Base-by-base conservation (phyloP, 1,284 basidiomycete genomes). In the Ceratobasidium sp. region DNA sequence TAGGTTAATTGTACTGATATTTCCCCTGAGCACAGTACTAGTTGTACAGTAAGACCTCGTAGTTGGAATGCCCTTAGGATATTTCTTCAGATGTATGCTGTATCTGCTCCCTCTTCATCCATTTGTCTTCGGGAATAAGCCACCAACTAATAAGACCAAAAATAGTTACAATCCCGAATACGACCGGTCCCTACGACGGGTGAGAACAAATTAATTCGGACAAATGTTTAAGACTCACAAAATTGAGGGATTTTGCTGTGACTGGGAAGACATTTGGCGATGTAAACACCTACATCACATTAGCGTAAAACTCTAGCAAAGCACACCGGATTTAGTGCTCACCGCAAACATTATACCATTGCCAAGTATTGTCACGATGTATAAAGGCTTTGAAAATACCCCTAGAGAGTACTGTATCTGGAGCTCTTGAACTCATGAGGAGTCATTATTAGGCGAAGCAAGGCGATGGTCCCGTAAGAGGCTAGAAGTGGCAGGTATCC, bases 391-490 rank as follows among this genome's bases (percentile, higher is more conserved):
- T 10, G 81, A 82, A 59, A 82, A 81, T n/a, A 78, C 74, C 3
- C 84, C 84, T 10, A 82, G 80, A 1, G 80, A 80, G n/a, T n/a
- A n/a, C n/a, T n/a, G 80, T 83, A 85, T 54, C 81, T 82, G n/a
- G 84, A 82, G 65, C 80, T 78, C 33, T 80, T 80, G 67, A 85
- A 84, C 48, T 81, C 68, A 57, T 82, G 80, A 10, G 82, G 84
- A 3, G 84, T 85, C 76, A 84, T 81, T 73, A 83, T 70, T 23
- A 84, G 62, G 23, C 84, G 79, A 5, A 82, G 79, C 20, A 81
- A 69, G 9, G 83, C 81, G 66, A 85, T 84, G 46, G 84, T 78
- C 3, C 83, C 83, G 76, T 85, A 85, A 9, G 84, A 83, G 0
- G 83, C 82, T 77, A 84, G 81, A 0, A 83, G 83, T 12, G 83